phyloP scores from a whole-genome alignment of 257 asterid species.

The Euphrasia confusa region DNA sequence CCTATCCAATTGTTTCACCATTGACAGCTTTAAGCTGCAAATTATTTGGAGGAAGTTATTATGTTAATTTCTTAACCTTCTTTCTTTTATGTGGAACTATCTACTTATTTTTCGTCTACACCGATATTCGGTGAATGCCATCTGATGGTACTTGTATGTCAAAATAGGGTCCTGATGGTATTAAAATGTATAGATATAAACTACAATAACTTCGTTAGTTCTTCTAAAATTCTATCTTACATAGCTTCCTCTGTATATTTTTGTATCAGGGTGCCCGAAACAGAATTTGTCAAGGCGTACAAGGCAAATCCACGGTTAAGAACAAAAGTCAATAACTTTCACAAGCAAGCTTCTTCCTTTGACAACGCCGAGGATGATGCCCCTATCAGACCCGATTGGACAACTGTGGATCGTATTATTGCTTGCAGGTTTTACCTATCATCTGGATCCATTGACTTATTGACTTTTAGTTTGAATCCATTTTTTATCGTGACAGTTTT shows the following conservation, averaged over 20 bases:
- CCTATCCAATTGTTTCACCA: slow-evolving; percentile 16
- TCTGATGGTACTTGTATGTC: slow-evolving; percentile 16
- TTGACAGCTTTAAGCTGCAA: slow-evolving; percentile 25
- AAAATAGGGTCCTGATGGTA: slow-evolving; percentile 21
- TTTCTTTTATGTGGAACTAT: neutral
- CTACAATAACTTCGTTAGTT: slow-evolving; percentile 17
- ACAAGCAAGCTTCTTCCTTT: slow-evolving; percentile 64
- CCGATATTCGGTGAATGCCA: slow-evolving; percentile 9
- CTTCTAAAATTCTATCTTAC: slow-evolving; percentile 20
- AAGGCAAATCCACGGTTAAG: slow-evolving; percentile 83
- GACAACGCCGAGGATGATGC: slow-evolving; percentile 73
- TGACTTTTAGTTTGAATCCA: slow-evolving; percentile 18
- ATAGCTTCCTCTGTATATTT: slow-evolving; percentile 17
- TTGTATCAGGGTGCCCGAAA: slow-evolving; percentile 87
- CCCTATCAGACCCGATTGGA: slow-evolving; percentile 95
- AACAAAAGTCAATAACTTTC: slow-evolving; percentile 81
- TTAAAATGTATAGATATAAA: slow-evolving; percentile 18
- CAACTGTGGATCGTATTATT: slow-evolving; percentile 85
- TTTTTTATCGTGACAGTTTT: slow-evolving; percentile 1
- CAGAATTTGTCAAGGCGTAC: slow-evolving; percentile 75
- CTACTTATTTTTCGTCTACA: slow-evolving; percentile 17
- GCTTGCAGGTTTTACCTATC: slow-evolving; percentile 60
- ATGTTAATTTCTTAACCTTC: neutral
- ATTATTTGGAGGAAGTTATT: slow-evolving; percentile 21
- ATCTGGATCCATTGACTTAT: slow-evolving; percentile 11